A percentile compares a stretch with the other conserved stretches of the same genome.
Evolutionary conservation across 257 asterid species (phyloP).

Genomic region (Misopates orontium): DNA sequence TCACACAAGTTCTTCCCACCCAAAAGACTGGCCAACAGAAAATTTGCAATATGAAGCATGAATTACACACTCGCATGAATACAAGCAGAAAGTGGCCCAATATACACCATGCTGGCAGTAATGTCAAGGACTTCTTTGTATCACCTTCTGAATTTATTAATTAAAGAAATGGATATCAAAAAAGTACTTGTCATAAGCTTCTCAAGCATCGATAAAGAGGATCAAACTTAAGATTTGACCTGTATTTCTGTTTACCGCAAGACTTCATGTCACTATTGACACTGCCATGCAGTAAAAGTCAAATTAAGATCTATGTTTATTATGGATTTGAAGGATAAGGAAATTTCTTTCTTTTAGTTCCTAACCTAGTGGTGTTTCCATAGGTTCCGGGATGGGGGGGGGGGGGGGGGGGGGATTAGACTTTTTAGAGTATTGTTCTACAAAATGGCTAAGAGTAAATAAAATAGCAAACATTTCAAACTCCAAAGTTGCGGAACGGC

Average conservation of each 20-base stretch:
- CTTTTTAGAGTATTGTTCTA: neutral
- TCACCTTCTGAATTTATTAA: constrained; percentile 7
- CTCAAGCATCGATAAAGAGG: neutral
- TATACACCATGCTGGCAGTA: too few species aligned
- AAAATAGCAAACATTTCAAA: neutral
- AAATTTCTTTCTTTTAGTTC: neutral
- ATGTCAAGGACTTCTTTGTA: neutral
- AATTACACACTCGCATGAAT: neutral
- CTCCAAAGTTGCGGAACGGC: neutral
- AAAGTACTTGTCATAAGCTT: neutral
- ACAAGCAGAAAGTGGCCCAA: neutral
- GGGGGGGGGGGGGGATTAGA: neutral
- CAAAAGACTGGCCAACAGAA: too few species aligned
- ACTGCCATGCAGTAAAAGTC: too few species aligned
- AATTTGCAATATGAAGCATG: too few species aligned
- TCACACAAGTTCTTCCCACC: too few species aligned
- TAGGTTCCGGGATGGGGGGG: neutral
- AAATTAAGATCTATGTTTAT: too few species aligned
- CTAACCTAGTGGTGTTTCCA: neutral
- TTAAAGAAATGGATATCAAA: neutral
- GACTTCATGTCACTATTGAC: too few species aligned
- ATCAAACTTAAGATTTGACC: too few species aligned
- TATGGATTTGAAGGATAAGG: neutral
- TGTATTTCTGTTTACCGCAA: too few species aligned
- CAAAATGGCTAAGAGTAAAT: neutral